Percentiles rank a stretch among this genome's conserved stretches.
Conservation (phyloP, 352 stramenopile genomes). For the Globisporangium irregulare region DNA sequence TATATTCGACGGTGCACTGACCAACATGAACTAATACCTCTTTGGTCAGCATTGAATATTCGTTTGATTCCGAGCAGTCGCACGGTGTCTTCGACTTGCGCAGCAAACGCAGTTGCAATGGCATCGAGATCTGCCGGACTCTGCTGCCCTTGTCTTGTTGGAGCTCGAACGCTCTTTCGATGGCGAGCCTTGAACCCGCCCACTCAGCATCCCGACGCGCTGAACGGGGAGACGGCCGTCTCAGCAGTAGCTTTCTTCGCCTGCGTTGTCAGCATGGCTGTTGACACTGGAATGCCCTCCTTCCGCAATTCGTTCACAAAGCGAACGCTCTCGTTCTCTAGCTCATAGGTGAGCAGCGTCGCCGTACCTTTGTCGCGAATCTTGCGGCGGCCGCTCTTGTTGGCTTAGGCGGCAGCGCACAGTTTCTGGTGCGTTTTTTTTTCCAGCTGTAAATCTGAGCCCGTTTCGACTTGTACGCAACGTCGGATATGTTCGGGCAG, state of each 20-base stretch:
- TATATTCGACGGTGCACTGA: too few relatives aligned
- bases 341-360: not conserved
- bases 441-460: not conserved
- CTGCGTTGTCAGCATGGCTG: not conserved
- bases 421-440: not conserved
- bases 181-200: not conserved
- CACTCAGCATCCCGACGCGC: not conserved
- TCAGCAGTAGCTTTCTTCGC: not conserved
- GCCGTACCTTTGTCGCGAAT: not conserved
- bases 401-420: not conserved
- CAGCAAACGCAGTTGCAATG: not conserved
- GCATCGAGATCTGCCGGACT: not conserved
- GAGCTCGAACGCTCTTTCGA: not conserved
- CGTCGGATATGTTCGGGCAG: not conserved
- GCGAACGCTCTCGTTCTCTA: not conserved
- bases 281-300: not conserved
- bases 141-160: not conserved
- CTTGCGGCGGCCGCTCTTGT: not conserved
- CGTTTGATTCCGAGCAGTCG: not conserved
- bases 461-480: not conserved
- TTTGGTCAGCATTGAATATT: constrained; percentile 1
- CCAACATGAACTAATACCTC: not conserved
- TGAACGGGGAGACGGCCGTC: not conserved
- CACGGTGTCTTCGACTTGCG: not conserved
- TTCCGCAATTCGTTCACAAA: not conserved